Evolutionary conservation across 2,329 filamentous ascomycete genomes (phyloP), one percentile per base, ranked within the genome.

Genomic region (Colletotrichum orchidophilum): DNA sequence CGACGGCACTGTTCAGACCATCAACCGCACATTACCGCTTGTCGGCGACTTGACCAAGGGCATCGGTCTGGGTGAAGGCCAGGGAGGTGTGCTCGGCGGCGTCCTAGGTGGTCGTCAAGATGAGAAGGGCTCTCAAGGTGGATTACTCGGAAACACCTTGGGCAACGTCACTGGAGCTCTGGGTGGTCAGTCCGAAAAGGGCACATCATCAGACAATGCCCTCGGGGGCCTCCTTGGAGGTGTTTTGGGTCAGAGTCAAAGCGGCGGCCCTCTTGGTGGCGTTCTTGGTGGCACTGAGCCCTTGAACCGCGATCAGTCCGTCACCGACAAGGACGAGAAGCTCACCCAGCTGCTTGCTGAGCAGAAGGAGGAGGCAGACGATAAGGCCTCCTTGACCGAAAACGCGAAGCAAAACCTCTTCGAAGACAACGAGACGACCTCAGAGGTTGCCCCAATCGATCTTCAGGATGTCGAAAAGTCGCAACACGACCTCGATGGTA

Each of bases 1-100:
- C 5, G 73, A 74, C n/a, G 72, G 72, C 15, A 74, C 73, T 5
- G 66, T 77, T 21, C 73, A 78, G 69, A 75, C 77, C 18, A 76
- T 78, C 9, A 77, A 72, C 71, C 60, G 66, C 52, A 65, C 63
- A 46, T 52, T 74, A 50, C 73, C 73, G 3, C 55, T 74, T 21
- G 72, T 73, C 52, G 73, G 69, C 49, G 64, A 69, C 24, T 29
- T 74, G 60, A 73, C 67, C n/a, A 74, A 72, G 57, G 73, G 73
- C 13, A 52, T 73, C 5, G 71, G 73, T 12, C 52, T 73, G 46
- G 73, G 73, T 3, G 72, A 72, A 46, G 66, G 70, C 11, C 70
- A 72, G 21, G 65, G 65, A n/a, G 71, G 63, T 53, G 62, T 66
- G 9, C 63, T 74, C 29, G 67, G 71, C 35, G 71, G 72, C 12